Evolutionary conservation across 441 rosid species (phyloP).

Genomic region (Aleurites moluccanus): DNA sequence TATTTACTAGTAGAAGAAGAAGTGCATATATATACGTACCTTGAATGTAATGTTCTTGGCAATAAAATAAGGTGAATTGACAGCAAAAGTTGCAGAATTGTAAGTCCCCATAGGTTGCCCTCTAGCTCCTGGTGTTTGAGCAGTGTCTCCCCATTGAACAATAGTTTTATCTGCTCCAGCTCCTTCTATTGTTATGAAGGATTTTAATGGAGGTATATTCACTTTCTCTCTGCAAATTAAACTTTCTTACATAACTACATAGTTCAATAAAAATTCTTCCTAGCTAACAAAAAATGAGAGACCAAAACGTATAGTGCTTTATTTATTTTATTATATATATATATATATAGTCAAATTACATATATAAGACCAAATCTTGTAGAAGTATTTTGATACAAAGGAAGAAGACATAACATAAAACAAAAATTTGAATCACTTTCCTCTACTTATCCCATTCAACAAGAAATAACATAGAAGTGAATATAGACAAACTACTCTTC

Average conservation of each 20-base stretch:
- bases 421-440: constrained; percentile 24
- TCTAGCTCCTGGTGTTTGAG: constrained; percentile 70
- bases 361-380: constrained; percentile 20
- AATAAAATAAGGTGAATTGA: constrained; percentile 79
- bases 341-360: no score
- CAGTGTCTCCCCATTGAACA: constrained; percentile 97
- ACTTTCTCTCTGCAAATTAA: constrained; percentile 72
- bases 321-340: not conserved
- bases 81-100: constrained; percentile 87
- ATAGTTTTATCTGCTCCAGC: constrained; percentile 89
- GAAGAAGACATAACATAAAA: constrained; percentile 34
- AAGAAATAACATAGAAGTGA: constrained; percentile 20
- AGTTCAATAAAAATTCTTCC: not conserved
- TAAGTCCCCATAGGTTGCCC: constrained; percentile 80
- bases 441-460: not conserved
- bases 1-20: not conserved
- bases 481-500: constrained; percentile 29
- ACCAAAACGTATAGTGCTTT: no score
- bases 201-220: constrained; percentile 72
- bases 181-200: constrained; percentile 86
- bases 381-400: constrained; percentile 6
- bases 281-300: not conserved
- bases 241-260: no score
- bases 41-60: constrained; percentile 95
- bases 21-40: constrained; percentile 31